A percentile compares a stretch with the other conserved stretches of the same genome.
phyloP scores from a whole-genome alignment of 1,284 basidiomycete species.

The Meripilus lineatus region DNA sequence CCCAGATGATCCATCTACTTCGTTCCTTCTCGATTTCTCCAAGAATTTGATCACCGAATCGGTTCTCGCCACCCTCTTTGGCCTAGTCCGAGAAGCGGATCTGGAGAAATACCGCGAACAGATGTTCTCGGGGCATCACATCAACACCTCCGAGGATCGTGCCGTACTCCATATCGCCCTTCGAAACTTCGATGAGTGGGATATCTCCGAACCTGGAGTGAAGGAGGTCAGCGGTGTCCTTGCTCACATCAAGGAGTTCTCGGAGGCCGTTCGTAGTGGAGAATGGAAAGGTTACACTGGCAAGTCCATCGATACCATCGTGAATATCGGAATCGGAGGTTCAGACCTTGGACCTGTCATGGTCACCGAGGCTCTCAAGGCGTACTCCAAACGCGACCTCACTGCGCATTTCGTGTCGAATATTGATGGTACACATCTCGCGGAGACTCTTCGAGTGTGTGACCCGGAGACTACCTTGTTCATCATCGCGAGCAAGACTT shows the following conservation, averaged over 20 bases:
- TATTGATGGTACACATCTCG: conserved; percentile 97
- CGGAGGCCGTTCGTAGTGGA: conserved; percentile 81
- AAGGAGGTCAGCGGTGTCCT: conserved; percentile 84
- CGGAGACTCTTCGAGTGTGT: conserved; percentile 80
- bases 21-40: conserved; percentile 92
- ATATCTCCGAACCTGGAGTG: conserved; percentile 78
- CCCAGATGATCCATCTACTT: conserved; percentile 60
- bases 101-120: conserved; percentile 85
- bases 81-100: conserved; percentile 81
- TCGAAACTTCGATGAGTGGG: conserved; percentile 77
- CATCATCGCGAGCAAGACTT: conserved; percentile 98
- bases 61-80: conserved; percentile 73
- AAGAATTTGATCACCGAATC: conserved; percentile 94
- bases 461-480: conserved; percentile 94
- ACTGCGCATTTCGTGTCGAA: conserved; percentile 92
- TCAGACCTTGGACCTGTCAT: conserved; percentile 98
- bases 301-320: conserved; percentile 90
- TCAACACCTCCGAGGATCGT: conserved; percentile 97
- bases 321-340: conserved; percentile 99
- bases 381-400: conserved; percentile 88
- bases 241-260: conserved; percentile 89
- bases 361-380: conserved; percentile 96
- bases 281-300: conserved; percentile 97
- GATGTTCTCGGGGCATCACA: conserved; percentile 95
- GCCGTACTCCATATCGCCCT: conserved; percentile 95